Conservation (phyloP, 2,329 filamentous ascomycete species). For the Cladosporium sp. region DNA sequence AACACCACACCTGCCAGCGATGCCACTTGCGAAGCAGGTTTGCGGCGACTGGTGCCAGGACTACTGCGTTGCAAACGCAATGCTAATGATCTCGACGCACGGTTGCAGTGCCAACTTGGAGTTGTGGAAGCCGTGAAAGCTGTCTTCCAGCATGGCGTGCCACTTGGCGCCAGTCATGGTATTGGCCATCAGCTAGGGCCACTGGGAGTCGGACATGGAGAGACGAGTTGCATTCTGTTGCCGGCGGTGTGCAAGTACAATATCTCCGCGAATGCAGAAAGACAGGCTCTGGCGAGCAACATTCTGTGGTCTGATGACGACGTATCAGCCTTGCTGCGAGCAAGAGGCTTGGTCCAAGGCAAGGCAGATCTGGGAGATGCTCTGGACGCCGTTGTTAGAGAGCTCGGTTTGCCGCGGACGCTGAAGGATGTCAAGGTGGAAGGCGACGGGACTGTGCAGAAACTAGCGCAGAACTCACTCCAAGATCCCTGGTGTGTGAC, state of each 20-base stretch:
- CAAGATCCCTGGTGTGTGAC: slow-evolving; percentile 52
- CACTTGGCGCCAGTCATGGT: slow-evolving; percentile 42
- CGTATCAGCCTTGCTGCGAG: slow-evolving; percentile 40
- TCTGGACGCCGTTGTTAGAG: slow-evolving; percentile 52
- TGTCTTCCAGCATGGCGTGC: slow-evolving; percentile 35
- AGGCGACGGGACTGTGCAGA: slow-evolving; percentile 38
- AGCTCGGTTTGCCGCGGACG: slow-evolving; percentile 56
- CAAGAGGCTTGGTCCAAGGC: slow-evolving; percentile 29
- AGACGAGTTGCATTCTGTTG: slow-evolving; percentile 58
- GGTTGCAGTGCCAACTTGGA: slow-evolving; percentile 52
- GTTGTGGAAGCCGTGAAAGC: slow-evolving; percentile 42
- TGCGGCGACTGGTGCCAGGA: slow-evolving; percentile 45
- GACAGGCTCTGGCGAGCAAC: slow-evolving; percentile 44
- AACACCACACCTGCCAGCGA: slow-evolving; percentile 38
- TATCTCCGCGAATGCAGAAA: slow-evolving; percentile 36
- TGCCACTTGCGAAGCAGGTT: slow-evolving; percentile 32
- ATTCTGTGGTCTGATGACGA: slow-evolving; percentile 43
- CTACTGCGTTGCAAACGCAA: slow-evolving; percentile 45
- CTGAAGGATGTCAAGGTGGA: slow-evolving; percentile 42
- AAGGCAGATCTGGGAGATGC: slow-evolving; percentile 52
- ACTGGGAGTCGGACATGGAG: slow-evolving; percentile 59
- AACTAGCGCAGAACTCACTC: slow-evolving; percentile 52
- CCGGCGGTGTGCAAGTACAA: slow-evolving; percentile 61
- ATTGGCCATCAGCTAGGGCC: slow-evolving; percentile 51
- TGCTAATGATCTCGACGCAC: slow-evolving; percentile 41